Conservation (phyloP, 768 basidiomycete species). For the Roridomyces roridus region DNA sequence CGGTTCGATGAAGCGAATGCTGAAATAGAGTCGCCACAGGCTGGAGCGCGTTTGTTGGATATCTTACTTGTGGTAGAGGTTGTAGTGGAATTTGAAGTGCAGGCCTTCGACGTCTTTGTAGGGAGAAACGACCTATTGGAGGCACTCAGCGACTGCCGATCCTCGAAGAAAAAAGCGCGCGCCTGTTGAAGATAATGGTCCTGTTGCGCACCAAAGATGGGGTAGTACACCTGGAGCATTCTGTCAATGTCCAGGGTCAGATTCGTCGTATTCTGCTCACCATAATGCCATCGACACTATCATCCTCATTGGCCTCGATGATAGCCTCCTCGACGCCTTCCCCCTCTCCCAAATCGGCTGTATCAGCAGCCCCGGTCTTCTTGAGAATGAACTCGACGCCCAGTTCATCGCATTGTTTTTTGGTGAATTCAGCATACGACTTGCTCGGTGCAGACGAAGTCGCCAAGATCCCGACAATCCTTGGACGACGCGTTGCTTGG, state of each 20-base stretch:
- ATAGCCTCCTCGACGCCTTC: slow-evolving; percentile 97
- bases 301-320: slow-evolving; percentile 92
- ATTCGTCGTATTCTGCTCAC: slow-evolving; percentile 47
- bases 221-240: slow-evolving; percentile 85
- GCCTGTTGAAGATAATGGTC: slow-evolving; percentile 98
- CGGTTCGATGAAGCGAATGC: slow-evolving; percentile 92
- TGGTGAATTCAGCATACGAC: slow-evolving; percentile 89
- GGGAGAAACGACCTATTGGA: slow-evolving; percentile 84
- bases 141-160: slow-evolving; percentile 1
- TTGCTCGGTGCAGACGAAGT: slow-evolving; percentile 82
- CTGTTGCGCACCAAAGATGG: slow-evolving; percentile 91
- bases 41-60: neutral
- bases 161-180: slow-evolving; percentile 15
- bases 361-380: slow-evolving; percentile 67
- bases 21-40: slow-evolving; percentile 35
- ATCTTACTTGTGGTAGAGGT: slow-evolving; percentile 91
- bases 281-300: slow-evolving; percentile 91
- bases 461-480: slow-evolving; percentile 90
- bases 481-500: slow-evolving; percentile 54
- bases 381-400: slow-evolving; percentile 88
- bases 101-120: slow-evolving; percentile 98
- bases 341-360: slow-evolving; percentile 67
- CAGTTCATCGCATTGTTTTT: slow-evolving; percentile 86
- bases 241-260: neutral
- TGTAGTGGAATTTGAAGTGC: slow-evolving; percentile 94